Conservation (phyloP, 2,329 filamentous ascomycete species). For the Aspergillus bombycis region DNA sequence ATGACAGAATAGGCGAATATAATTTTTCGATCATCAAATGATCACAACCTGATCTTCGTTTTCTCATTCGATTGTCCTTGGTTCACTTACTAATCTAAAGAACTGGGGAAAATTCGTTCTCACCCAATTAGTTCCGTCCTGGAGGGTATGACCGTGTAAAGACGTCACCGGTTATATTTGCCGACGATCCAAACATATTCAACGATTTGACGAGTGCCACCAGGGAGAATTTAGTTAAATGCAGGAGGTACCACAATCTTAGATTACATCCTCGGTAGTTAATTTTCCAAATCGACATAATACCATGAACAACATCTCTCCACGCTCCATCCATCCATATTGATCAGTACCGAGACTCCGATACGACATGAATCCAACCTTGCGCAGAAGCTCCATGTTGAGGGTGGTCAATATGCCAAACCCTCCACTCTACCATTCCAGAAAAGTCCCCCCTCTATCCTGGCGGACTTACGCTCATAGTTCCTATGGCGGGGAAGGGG, state of each 20-base stretch:
- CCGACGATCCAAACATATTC: background rate
- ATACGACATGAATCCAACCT: slow-evolving; percentile 1
- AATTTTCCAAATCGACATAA: background rate
- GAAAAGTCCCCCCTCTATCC: background rate
- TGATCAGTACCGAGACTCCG: background rate
- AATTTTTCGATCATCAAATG: slow-evolving; percentile 1
- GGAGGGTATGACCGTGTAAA: background rate
- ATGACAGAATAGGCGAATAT: slow-evolving; percentile 8
- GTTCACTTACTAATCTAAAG: background rate
- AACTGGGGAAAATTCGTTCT: background rate
- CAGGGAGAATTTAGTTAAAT: background rate
- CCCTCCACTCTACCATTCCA: background rate
- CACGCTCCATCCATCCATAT: background rate
- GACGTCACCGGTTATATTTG: background rate
- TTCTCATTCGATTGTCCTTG: background rate
- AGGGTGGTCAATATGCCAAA: background rate
- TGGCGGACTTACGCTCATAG: slow-evolving; percentile 23
- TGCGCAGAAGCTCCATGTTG: background rate
- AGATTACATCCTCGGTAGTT: background rate
- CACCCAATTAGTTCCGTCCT: background rate
- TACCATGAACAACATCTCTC: background rate
- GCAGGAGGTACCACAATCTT: background rate
- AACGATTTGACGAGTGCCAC: background rate
- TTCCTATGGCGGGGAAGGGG: slow-evolving; percentile 23
- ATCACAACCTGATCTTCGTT: background rate